phyloP scores from a whole-genome alignment of 148 eudicot species.

The Spergularia bocconei region DNA sequence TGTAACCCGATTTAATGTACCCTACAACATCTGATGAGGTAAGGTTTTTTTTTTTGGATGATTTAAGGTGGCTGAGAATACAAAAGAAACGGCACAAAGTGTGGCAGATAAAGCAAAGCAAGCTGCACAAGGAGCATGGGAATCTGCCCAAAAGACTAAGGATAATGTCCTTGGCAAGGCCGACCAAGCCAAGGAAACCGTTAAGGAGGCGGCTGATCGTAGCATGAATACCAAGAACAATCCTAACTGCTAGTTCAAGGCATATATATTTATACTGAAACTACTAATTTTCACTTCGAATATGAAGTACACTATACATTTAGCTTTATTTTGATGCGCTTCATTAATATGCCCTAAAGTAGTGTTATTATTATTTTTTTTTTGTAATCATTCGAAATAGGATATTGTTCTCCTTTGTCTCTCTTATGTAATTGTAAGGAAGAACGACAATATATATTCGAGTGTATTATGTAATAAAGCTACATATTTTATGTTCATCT shows the following conservation, averaged over 20 bases:
- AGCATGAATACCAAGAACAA: constrained; percentile 63
- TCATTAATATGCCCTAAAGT: too few relatives aligned
- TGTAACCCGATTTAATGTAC: too few relatives aligned
- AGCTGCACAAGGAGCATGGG: constrained; percentile 79
- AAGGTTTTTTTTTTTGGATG: background rate
- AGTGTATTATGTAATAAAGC: too few relatives aligned
- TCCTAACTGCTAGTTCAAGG: constrained; percentile 12
- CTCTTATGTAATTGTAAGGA: background rate
- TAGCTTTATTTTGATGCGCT: too few relatives aligned
- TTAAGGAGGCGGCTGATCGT: constrained; percentile 46
- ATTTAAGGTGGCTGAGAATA: constrained; percentile 31
- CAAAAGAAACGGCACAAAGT: constrained; percentile 45
- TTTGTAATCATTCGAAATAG: too few relatives aligned
- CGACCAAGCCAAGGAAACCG: constrained; percentile 45
- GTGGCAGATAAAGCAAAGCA: constrained; percentile 66
- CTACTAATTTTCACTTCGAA: background rate
- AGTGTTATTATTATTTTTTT: too few relatives aligned
- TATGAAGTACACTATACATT: too few relatives aligned
- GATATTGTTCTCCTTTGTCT: background rate
- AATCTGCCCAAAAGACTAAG: constrained; percentile 51
- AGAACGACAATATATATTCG: background rate
- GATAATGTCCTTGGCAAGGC: constrained; percentile 56
- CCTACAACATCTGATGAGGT: too few relatives aligned
- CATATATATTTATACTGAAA: background rate
- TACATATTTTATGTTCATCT: too few relatives aligned